Conservation (phyloP, 164 flowering plant genomes). For the Berberis vulgaris region DNA sequence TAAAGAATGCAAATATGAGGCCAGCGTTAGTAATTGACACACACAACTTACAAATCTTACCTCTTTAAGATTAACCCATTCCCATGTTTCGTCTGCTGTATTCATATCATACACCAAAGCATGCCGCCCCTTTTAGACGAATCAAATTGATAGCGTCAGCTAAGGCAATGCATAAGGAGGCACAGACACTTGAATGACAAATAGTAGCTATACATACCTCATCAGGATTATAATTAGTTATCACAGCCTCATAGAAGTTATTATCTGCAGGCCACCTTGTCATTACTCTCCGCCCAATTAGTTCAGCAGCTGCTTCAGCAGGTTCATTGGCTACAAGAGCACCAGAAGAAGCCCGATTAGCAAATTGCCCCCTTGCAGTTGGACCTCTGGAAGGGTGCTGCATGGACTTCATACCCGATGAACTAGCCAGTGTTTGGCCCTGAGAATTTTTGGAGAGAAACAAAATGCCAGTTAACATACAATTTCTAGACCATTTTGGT, state of each 20-base stretch:
- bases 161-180: background rate
- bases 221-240: slow-evolving; percentile 7
- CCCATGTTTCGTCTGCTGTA: slow-evolving; percentile 6
- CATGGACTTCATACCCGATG: slow-evolving; percentile 3
- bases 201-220: background rate
- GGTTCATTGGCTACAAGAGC: slow-evolving; percentile 5
- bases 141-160: too few species aligned
- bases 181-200: background rate
- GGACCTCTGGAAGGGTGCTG: slow-evolving; percentile 1
- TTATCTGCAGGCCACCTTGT: slow-evolving; percentile 10
- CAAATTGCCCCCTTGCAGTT: slow-evolving; percentile 4
- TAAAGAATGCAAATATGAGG: too few species aligned
- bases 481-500: background rate
- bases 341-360: slow-evolving; percentile 5
- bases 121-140: background rate
- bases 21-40: too few species aligned
- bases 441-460: background rate
- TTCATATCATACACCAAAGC: slow-evolving; percentile 7
- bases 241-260: slow-evolving; percentile 6
- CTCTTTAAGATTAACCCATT: slow-evolving; percentile 9
- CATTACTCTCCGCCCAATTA: slow-evolving; percentile 9
- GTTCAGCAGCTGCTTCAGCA: background rate
- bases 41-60: background rate
- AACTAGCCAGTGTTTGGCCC: slow-evolving; percentile 4
- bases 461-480: too few species aligned